Evolutionary conservation across 1,139 yeast species (phyloP), one percentile per base, ranked within the genome.

Genomic region (Debaryomyces sp.): DNA sequence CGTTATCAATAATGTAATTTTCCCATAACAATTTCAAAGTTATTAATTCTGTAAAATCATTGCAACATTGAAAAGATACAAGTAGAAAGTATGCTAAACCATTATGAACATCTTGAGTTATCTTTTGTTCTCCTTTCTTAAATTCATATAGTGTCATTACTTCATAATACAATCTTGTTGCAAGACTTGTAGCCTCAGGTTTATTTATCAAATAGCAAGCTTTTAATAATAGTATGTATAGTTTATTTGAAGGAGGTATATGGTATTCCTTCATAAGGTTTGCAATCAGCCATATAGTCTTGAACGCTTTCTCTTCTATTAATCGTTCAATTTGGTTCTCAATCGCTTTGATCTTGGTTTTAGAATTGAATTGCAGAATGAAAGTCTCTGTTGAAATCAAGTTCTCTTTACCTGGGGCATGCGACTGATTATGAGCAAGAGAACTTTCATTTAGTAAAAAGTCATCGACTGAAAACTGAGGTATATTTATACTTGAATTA

Each of bases 21-120:
- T 57, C 58, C 59, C 63, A 66, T 4, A 67, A 46, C 15, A 52
- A 37, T 34, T 64, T 63, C 17, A 68, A 48, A 2, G 47, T 49
- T 13, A 61, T 44, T 0, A 63, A 47, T 37, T 54, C 56, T 9
- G 60, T 52, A 44, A 61, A 57, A 46, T 60, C 60, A 35, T 45
- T 38, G 26, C 58, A 56, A 5, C 49, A 44, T 7, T 35, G 51
- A 39, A 52, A 58, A 30, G 54, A 49, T 15, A 40, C n/a, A n/a
- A 54, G 50, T 15, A 52, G 48, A 45, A 46, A 43, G 17, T 24
- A 35, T 9, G 52, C 32, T 13, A 59, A 41, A 21, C 41, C 46
- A 21, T 38, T 33, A 49, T 50, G 48, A n/a, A 57, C 57, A 5
- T 27, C 35, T 21, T 49, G 44, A 2, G 36, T 41, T 21, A 56